phyloP scores from a whole-genome alignment of 352 stramenopile species.

The Phytophthora quininea region DNA sequence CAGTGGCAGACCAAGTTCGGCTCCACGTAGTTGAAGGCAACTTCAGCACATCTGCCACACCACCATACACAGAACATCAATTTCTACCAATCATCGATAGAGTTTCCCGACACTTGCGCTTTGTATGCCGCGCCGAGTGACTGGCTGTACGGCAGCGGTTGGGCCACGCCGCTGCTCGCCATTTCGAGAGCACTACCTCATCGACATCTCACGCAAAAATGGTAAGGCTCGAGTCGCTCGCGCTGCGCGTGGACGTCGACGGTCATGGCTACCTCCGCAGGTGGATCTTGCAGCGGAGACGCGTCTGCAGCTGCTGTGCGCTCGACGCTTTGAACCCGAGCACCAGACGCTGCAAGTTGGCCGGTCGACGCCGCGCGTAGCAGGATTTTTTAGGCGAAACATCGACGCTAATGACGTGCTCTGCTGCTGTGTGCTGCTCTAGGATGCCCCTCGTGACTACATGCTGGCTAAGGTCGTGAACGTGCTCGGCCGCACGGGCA shows the following conservation, averaged over 20 bases:
- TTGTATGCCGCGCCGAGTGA: conserved; percentile 7
- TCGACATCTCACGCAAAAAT: conserved; percentile 86
- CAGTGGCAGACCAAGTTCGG: conserved; percentile 84
- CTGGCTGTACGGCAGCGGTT: conserved; percentile 16
- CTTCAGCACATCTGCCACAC: conserved; percentile 15
- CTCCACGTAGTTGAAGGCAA: conserved; percentile 42
- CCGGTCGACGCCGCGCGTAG: neutral
- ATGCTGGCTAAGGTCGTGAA: conserved; percentile 99
- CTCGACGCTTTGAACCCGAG: conserved; percentile 5
- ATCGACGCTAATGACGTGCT: no score
- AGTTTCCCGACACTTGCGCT: conserved; percentile 14
- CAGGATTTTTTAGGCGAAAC: neutral
- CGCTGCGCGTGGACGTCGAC: neutral
- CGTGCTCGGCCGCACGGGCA: conserved; percentile 99
- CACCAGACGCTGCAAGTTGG: conserved; percentile 26
- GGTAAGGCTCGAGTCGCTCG: conserved; percentile 39
- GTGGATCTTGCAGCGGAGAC: neutral
- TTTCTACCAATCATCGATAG: no score
- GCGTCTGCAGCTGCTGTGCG: conserved; percentile 8
- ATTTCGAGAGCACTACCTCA: conserved; percentile 83
- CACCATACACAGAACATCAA: no score
- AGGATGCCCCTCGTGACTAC: conserved; percentile 89
- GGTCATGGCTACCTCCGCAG: neutral
- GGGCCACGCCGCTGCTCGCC: conserved; percentile 43
- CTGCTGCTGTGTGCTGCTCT: neutral